These are phyloP conservation scores for Vachellia collinsii DNA, from an alignment of 306 rosid species.

Conservation along the genomic window DNA sequence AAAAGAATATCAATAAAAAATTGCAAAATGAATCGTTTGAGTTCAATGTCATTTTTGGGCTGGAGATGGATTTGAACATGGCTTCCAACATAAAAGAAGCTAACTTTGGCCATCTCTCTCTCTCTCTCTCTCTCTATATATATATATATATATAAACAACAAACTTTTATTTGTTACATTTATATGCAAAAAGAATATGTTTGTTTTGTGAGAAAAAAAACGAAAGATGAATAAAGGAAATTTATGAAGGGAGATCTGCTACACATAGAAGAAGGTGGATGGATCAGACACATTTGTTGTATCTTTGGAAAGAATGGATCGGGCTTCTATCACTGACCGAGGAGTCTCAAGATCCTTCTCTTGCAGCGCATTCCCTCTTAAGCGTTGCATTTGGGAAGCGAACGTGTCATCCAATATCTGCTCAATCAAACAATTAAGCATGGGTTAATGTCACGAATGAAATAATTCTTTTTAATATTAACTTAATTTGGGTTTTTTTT, in stretches of 20 bases:
- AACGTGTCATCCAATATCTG: constrained; percentile 92
- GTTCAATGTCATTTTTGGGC: background rate
- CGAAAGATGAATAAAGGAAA: background rate
- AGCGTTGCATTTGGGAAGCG: constrained; percentile 95
- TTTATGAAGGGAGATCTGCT: background rate
- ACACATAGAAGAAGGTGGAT: constrained; percentile 57
- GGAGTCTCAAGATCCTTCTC: constrained; percentile 95
- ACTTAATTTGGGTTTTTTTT: background rate
- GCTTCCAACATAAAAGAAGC: background rate
- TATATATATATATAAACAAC: background rate
- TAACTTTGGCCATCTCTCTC: background rate
- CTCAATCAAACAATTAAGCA: constrained; percentile 34
- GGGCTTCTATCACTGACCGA: constrained; percentile 88
- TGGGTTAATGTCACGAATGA: background rate
- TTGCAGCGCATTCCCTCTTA: constrained; percentile 86
- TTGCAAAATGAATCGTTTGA: background rate
- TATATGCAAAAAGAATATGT: background rate
- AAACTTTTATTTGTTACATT: background rate
- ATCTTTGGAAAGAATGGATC: constrained; percentile 91
- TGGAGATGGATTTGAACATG: background rate
- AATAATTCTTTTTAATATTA: background rate
- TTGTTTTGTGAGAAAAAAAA: background rate
- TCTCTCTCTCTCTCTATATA: too few species aligned
- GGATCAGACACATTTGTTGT: constrained; percentile 65
- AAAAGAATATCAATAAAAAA: background rate